These are phyloP conservation scores for Kodamaea alishanica DNA, from an alignment of 1,139 yeast species.

Conservation along the genomic window DNA sequence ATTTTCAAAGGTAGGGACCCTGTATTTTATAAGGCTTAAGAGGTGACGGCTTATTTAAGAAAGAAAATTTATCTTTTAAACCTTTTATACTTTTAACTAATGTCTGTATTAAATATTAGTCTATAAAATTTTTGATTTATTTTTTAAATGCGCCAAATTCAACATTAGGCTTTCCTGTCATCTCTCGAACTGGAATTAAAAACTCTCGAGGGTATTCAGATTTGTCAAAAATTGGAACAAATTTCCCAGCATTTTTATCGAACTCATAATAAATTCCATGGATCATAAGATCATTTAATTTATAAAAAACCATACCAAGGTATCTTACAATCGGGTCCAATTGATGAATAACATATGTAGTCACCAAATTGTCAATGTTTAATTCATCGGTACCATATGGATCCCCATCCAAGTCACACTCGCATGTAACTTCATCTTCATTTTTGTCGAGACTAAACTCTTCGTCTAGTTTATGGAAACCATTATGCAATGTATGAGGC, in stretches of 20 bases:
- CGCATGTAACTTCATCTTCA: conserved; percentile 15
- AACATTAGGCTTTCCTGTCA: conserved; percentile 1
- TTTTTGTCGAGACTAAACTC: neutral
- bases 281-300: conserved; percentile 31
- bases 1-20: no score
- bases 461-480: conserved; percentile 22
- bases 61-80: neutral
- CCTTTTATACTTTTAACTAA: neutral
- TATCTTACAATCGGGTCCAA: conserved; percentile 29
- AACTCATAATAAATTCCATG: conserved; percentile 37
- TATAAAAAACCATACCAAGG: conserved; percentile 22
- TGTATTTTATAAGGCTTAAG: no score
- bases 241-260: conserved; percentile 8
- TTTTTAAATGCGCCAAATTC: conserved; percentile 11
- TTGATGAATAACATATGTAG: conserved; percentile 38
- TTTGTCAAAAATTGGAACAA: conserved; percentile 30
- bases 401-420: conserved; percentile 23
- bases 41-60: neutral
- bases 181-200: neutral
- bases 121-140: neutral
- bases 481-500: conserved; percentile 35
- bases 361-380: conserved; percentile 34
- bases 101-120: neutral
- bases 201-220: conserved; percentile 27
- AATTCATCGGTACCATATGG: conserved; percentile 21